Conservation (phyloP, 2,329 filamentous ascomycete genomes). For the Diplodia seriata region DNA sequence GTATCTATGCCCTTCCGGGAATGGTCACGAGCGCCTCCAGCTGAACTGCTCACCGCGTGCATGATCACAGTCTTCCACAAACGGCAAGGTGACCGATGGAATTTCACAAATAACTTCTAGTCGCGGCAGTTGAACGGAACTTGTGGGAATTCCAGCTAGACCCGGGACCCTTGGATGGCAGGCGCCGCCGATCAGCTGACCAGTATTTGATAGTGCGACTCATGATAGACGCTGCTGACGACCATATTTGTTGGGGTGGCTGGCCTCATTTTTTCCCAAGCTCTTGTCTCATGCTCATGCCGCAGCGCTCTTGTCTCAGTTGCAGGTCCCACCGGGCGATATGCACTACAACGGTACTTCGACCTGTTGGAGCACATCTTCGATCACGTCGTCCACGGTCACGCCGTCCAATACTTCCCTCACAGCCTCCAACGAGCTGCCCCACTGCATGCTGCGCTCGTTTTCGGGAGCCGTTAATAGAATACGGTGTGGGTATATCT, state of each 20-base stretch:
- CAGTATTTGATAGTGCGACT: constrained; percentile 7
- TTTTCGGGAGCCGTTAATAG: constrained; percentile 70
- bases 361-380: constrained; percentile 63
- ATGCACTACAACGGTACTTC: constrained; percentile 59
- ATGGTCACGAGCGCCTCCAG: constrained; percentile 25
- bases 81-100: constrained; percentile 9
- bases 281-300: constrained; percentile 6
- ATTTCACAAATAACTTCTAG: constrained; percentile 12
- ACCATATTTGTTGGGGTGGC: constrained; percentile 19
- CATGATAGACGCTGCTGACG: constrained; percentile 1
- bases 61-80: constrained; percentile 16
- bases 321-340: not conserved
- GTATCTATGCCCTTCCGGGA: constrained; percentile 24
- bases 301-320: constrained; percentile 8
- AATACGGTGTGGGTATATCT: constrained; percentile 88
- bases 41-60: constrained; percentile 21
- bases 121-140: not conserved
- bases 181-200: constrained; percentile 15
- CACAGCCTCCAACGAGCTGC: constrained; percentile 77
- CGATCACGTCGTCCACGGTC: constrained; percentile 63
- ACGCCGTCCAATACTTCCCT: constrained; percentile 67
- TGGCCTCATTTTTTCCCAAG: not conserved
- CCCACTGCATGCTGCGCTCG: constrained; percentile 93
- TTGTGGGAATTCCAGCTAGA: not conserved
- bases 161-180: not conserved